Base-by-base conservation (phyloP, 2,329 filamentous ascomycete genomes). In the Huntiella savannae region DNA sequence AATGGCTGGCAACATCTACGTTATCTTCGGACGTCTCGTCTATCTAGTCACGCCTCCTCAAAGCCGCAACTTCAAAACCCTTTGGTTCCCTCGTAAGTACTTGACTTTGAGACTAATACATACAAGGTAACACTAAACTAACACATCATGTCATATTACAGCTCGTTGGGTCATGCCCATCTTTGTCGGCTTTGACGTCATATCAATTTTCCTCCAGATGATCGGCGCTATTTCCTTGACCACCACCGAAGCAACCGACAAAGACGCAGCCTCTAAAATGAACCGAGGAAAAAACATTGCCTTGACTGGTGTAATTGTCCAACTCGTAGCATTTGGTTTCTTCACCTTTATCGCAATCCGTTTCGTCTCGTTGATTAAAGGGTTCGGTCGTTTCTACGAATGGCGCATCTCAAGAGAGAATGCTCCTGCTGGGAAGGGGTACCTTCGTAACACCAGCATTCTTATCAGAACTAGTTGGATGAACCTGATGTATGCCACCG, bases 291-390 rank as follows among this genome's bases (percentile, higher is more conserved):
- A 61, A 48, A 48, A 55, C 5, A 57, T 66, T 33, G 63, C 63
- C 2, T 53, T 63, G 13, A 53, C 54, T 3, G 63, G 63, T n/a
- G 45, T 47, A 16, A 47, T 43, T 22, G 19, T 65, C 1, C 66
- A 69, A 48, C 57, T 70, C 10, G 53, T 52, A 0, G 66, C 62
- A 1, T 69, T 69, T 48, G 65, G 66, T 1, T 55, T 69, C 2
- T 69, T 70, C 47, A 60, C 58, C 4, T 47, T 70, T 19, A 55
- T 67, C 4, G 65, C 66, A 1, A 55, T 60, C 3, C 61, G 66
- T 5, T 70, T 69, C 52, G 63, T 68, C 51, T 66, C 67, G 45
- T 63, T 61, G 4, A 65, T 63, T 1, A 3, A 5, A 5, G 37
- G 15, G 38, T 47, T 47, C 19, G 32, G 8, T 6, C 17, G 6